Conservation (phyloP, 345 rosid species). For the Acer negundo region DNA sequence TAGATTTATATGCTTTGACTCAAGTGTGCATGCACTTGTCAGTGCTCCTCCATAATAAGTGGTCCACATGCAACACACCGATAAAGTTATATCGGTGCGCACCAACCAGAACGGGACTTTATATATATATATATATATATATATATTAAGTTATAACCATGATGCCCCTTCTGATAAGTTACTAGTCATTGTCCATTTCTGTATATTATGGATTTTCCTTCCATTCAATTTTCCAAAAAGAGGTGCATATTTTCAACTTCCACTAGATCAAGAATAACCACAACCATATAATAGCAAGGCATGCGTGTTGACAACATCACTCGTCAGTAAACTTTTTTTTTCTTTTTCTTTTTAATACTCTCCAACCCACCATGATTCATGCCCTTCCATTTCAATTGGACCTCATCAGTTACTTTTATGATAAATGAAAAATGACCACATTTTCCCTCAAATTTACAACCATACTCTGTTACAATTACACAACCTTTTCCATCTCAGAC, state of each 20-base stretch:
- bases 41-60: too few relatives aligned
- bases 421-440: background rate
- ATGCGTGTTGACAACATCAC: slow-evolving; percentile 11
- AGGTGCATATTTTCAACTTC: background rate
- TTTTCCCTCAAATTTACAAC: background rate
- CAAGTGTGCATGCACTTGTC: too few relatives aligned
- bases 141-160: too few relatives aligned
- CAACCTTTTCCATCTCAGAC: background rate
- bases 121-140: too few relatives aligned
- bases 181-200: background rate
- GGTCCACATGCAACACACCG: too few relatives aligned
- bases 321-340: background rate
- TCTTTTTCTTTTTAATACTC: background rate
- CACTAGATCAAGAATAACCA: background rate
- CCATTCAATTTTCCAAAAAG: slow-evolving; percentile 5
- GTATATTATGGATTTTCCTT: background rate
- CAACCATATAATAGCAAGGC: slow-evolving; percentile 5
- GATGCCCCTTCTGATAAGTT: background rate
- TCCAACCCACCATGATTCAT: background rate
- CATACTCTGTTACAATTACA: background rate
- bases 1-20: too few relatives aligned
- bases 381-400: background rate
- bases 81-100: too few relatives aligned
- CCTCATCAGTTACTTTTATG: background rate
- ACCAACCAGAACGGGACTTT: too few relatives aligned